A percentile compares a stretch with the other conserved stretches of the same genome.
Conservation (phyloP, 2,329 filamentous ascomycete species). For the Ophiostoma pallidulum region DNA sequence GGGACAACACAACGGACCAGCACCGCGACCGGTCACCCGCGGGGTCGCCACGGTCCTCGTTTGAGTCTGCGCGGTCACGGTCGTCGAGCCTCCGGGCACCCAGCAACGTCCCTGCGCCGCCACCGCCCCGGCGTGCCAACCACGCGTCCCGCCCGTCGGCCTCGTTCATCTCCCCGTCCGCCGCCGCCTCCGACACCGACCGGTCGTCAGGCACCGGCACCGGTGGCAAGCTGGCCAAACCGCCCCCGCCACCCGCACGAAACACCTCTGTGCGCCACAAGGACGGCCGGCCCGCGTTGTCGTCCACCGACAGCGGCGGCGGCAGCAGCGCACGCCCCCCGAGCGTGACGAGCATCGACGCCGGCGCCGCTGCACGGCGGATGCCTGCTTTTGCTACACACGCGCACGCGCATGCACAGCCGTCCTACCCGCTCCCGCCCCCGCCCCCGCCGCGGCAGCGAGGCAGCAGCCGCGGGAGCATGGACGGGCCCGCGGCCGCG, state of each 20-base stretch:
- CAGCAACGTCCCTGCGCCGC: conserved; percentile 29
- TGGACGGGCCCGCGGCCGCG: conserved; percentile 24
- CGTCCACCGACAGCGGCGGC: not conserved
- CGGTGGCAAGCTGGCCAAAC: conserved; percentile 20
- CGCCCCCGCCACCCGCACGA: conserved; percentile 27
- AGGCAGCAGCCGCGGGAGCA: conserved; percentile 36
- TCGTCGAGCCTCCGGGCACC: conserved; percentile 34
- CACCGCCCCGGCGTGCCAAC: conserved; percentile 43
- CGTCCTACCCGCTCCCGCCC: conserved; percentile 30
- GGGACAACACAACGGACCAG: not conserved
- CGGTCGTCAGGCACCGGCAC: conserved; percentile 1
- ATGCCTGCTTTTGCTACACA: no score
- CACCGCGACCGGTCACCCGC: conserved; percentile 15
- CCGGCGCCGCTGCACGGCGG: conserved; percentile 21
- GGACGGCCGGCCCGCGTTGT: conserved; percentile 20
- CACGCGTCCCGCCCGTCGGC: conserved; percentile 25
- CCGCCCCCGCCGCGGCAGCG: conserved; percentile 40
- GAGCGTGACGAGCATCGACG: conserved; percentile 34
- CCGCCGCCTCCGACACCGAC: conserved; percentile 6
- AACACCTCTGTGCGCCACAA: conserved; percentile 23
- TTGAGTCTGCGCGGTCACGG: conserved; percentile 40
- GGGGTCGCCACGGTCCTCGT: conserved; percentile 36
- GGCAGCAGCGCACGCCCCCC: conserved; percentile 30
- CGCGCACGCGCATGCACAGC: conserved; percentile 9
- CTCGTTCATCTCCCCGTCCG: conserved; percentile 17